phyloP scores from a whole-genome alignment of 495 filamentous ascomycete species.

The Xylaria flabelliformis region DNA sequence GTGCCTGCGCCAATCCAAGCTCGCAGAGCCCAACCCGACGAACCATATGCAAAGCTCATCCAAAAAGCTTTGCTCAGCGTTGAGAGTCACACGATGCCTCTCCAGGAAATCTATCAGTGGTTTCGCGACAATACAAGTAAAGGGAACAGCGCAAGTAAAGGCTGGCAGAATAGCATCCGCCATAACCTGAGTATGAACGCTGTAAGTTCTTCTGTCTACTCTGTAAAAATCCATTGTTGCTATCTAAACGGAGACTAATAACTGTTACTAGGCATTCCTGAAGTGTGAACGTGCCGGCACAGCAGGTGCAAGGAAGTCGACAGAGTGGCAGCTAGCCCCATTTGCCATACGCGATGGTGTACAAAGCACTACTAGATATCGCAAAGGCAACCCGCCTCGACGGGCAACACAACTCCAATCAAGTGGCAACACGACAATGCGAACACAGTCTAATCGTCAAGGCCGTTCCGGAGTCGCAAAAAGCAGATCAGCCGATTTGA shows the following conservation, averaged over 20 bases:
- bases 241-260: conserved; percentile 15
- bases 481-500: conserved; percentile 28
- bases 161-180: conserved; percentile 97
- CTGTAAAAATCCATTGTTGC: no score
- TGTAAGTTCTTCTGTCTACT: conserved; percentile 59
- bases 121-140: conserved; percentile 83
- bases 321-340: conserved; percentile 51
- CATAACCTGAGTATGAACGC: conserved; percentile 98
- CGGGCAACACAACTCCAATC: no score
- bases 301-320: conserved; percentile 43
- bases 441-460: no score
- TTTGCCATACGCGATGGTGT: conserved; percentile 50
- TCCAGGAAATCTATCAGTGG: conserved; percentile 91
- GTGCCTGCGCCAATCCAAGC: no score
- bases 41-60: conserved; percentile 86
- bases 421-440: no score
- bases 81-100: conserved; percentile 69
- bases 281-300: conserved; percentile 44
- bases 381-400: conserved; percentile 44
- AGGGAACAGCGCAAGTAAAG: conserved; percentile 67
- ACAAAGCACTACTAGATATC: conserved; percentile 56
- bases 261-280: conserved; percentile 47
- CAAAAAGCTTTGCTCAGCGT: conserved; percentile 73
- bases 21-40: conserved; percentile 46
- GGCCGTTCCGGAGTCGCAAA: conserved; percentile 29